Percentiles rank a stretch among this genome's conserved stretches.
Conservation (phyloP, 2,329 filamentous ascomycete species). For the Sarocladium oryzae region DNA sequence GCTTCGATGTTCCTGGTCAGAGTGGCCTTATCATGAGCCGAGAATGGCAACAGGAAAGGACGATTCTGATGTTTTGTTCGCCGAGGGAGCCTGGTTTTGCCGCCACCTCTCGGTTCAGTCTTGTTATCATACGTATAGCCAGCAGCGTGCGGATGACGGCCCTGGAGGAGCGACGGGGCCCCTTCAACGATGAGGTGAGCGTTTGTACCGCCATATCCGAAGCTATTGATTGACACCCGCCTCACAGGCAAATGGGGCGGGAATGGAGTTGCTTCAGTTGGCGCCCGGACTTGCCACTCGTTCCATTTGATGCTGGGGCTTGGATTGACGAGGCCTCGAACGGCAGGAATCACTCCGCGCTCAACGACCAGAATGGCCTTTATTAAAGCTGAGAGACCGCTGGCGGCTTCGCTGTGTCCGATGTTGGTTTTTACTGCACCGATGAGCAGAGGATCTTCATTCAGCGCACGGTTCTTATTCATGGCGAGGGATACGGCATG, state of each 20-base stretch:
- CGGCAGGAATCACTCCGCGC: constrained; percentile 21
- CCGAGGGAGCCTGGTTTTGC: not conserved
- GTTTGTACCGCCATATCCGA: constrained; percentile 40
- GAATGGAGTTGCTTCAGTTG: not conserved
- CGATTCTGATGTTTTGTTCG: not conserved
- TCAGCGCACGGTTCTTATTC: constrained; percentile 22
- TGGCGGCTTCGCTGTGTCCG: constrained; percentile 22
- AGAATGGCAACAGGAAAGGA: constrained; percentile 12
- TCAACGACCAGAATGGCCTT: constrained; percentile 21
- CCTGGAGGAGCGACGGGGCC: not conserved
- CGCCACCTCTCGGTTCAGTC: not conserved
- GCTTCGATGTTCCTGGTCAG: constrained; percentile 15
- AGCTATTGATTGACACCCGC: constrained; percentile 14
- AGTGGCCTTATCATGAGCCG: constrained; percentile 16
- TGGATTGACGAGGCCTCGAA: constrained; percentile 17
- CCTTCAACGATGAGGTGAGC: constrained; percentile 33
- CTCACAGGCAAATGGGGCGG: not conserved
- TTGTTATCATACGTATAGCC: not conserved
- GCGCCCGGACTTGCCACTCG: not conserved
- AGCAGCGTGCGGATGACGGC: not conserved
- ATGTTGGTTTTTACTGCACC: constrained; percentile 30
- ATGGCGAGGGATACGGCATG: not conserved
- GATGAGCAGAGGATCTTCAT: constrained; percentile 19
- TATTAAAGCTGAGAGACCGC: constrained; percentile 21
- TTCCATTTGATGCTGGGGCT: constrained; percentile 13